Percentiles rank a stretch among this genome's conserved stretches.
phyloP scores from a whole-genome alignment of 192 early-diverging fungal genomes.

The Entomortierella chlamydospora region DNA sequence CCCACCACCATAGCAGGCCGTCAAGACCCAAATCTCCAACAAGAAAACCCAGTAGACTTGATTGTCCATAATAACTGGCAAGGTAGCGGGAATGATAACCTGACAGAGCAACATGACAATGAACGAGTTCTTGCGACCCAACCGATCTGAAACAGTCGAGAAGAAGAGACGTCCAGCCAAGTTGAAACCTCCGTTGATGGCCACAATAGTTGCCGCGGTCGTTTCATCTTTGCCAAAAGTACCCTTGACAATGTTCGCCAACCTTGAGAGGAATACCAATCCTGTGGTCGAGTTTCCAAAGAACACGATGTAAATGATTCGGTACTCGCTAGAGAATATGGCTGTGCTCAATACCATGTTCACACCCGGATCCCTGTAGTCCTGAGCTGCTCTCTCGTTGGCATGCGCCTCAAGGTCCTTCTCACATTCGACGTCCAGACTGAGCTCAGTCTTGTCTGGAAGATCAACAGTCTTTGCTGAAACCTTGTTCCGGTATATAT shows the following conservation, averaged over 20 bases:
- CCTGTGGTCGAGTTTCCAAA: slow-evolving; percentile 71
- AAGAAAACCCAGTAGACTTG: slow-evolving; percentile 70
- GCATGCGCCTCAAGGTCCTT: slow-evolving; percentile 1
- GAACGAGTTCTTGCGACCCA: slow-evolving; percentile 76
- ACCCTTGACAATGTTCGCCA: slow-evolving; percentile 67
- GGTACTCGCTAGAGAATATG: slow-evolving; percentile 67
- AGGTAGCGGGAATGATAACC: slow-evolving; percentile 66
- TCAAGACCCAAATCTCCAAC: slow-evolving; percentile 70
- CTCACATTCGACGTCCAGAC: background rate
- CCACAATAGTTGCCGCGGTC: slow-evolving; percentile 57
- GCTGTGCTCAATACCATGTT: slow-evolving; percentile 64
- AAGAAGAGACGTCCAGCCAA: slow-evolving; percentile 66
- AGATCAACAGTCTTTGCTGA: background rate
- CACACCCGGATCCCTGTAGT: slow-evolving; percentile 60
- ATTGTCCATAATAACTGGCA: slow-evolving; percentile 67
- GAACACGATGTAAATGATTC: slow-evolving; percentile 70
- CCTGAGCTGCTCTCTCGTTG: slow-evolving; percentile 8
- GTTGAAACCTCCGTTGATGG: slow-evolving; percentile 73
- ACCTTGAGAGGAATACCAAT: slow-evolving; percentile 68
- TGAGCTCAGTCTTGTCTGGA: background rate
- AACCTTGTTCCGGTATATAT: slow-evolving; percentile 59
- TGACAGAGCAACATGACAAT: slow-evolving; percentile 70
- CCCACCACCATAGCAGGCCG: slow-evolving; percentile 80
- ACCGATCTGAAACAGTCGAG: slow-evolving; percentile 67
- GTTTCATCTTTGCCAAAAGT: slow-evolving; percentile 60